phyloP scores from a whole-genome alignment of 768 basidiomycete species.

The Mycena albidolilacea region DNA sequence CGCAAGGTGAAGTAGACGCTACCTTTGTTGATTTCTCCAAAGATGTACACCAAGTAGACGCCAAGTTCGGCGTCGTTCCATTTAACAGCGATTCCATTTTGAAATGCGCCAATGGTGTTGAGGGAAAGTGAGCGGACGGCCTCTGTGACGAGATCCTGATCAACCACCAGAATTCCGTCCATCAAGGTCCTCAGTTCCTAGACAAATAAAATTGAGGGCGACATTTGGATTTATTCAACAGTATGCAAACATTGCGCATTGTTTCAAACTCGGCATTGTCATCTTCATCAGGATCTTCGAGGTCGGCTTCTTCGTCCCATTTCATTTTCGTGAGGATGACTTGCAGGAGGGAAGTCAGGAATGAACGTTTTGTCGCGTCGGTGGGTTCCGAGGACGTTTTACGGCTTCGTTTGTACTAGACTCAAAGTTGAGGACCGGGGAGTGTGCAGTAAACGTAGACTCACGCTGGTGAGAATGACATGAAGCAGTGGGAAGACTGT shows the following conservation, averaged over 20 bases:
- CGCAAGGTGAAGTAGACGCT: constrained; percentile 41
- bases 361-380: constrained; percentile 78
- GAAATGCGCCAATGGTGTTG: constrained; percentile 80
- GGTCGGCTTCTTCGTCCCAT: constrained; percentile 88
- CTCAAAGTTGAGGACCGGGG: background rate
- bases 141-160: constrained; percentile 87
- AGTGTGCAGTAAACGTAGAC: constrained; percentile 47
- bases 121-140: constrained; percentile 82
- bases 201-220: constrained; percentile 18
- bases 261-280: constrained; percentile 86
- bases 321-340: constrained; percentile 91
- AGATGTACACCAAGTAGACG: constrained; percentile 93
- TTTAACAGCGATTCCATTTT: constrained; percentile 73
- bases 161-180: constrained; percentile 90
- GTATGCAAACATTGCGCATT: constrained; percentile 81
- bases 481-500: constrained; percentile 89
- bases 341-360: constrained; percentile 83
- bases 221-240: constrained; percentile 6
- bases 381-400: constrained; percentile 74
- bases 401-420: constrained; percentile 86
- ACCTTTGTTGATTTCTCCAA: constrained; percentile 95
- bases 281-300: constrained; percentile 90
- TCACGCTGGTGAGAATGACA: constrained; percentile 79
- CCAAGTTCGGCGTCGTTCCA: constrained; percentile 97
- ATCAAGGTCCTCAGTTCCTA: constrained; percentile 90